phyloP scores from a whole-genome alignment of 2,329 filamentous ascomycete species.

The Corynespora cassiicola region DNA sequence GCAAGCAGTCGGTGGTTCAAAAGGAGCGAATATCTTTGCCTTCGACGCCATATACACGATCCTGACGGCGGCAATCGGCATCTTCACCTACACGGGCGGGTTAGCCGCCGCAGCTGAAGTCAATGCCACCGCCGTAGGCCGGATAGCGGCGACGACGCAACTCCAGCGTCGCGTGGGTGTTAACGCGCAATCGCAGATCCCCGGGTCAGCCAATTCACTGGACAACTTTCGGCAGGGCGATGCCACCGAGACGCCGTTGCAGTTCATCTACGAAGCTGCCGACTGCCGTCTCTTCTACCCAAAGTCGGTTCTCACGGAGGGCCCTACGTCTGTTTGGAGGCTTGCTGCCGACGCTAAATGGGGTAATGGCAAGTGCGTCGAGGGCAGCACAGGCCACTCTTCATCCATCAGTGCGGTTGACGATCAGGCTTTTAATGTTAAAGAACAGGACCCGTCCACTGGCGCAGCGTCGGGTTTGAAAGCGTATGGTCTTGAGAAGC shows the following conservation, averaged over 20 bases:
- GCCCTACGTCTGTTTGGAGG: constrained; percentile 59
- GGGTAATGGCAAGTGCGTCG: constrained; percentile 22
- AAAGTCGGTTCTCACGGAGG: constrained; percentile 45
- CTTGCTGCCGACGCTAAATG: constrained; percentile 25
- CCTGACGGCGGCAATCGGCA: constrained; percentile 2
- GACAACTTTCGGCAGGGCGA: constrained; percentile 36
- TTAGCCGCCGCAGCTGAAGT: constrained; percentile 5
- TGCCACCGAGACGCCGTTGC: constrained; percentile 49
- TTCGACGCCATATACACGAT: constrained; percentile 6
- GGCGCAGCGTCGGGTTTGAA: constrained; percentile 2
- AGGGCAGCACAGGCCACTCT: constrained; percentile 18
- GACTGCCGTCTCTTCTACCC: constrained; percentile 65
- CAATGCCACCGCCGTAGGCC: constrained; percentile 16
- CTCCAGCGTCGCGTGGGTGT: no score
- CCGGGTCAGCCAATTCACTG: no score
- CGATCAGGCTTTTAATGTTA: constrained; percentile 11
- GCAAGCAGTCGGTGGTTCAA: constrained; percentile 48
- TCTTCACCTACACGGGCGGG: constrained; percentile 11
- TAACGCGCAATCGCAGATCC: constrained; percentile 8
- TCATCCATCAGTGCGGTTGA: constrained; percentile 16
- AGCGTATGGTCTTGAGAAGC: constrained; percentile 3
- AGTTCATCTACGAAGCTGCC: constrained; percentile 65
- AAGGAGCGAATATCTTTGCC: constrained; percentile 38
- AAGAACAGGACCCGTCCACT: constrained; percentile 1
- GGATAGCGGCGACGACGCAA: constrained; percentile 10